phyloP scores from a whole-genome alignment of 164 flowering plant species.

The Akebia trifoliata region DNA sequence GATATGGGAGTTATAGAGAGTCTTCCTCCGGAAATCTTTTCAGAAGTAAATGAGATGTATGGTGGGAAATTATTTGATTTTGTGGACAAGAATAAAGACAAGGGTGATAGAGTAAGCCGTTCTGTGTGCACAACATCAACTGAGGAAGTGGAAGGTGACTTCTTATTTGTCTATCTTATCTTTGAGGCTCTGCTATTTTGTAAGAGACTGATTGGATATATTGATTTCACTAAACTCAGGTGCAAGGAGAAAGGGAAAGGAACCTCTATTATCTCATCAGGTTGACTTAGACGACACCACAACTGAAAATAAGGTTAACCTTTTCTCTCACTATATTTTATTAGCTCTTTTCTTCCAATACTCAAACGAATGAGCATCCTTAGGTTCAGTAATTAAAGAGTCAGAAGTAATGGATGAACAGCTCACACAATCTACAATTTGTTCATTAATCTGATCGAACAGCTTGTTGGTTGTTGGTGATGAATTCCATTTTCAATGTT shows the following conservation, averaged over 20 bases:
- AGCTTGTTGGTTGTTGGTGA: no score
- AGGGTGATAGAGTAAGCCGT: slow-evolving; percentile 9
- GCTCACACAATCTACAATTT: no score
- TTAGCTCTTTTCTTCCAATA: background rate
- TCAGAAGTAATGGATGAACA: no score
- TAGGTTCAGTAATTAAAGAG: no score
- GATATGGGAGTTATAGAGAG: slow-evolving; percentile 67
- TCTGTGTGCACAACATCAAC: slow-evolving; percentile 3
- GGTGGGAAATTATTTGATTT: slow-evolving; percentile 50
- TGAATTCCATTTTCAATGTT: no score
- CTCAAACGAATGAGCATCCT: no score
- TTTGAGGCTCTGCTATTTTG: background rate
- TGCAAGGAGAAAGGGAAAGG: slow-evolving; percentile 16
- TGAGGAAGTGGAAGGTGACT: slow-evolving; percentile 27
- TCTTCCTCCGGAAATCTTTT: slow-evolving; percentile 74
- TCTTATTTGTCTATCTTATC: background rate
- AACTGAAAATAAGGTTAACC: slow-evolving; percentile 14
- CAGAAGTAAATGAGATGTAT: slow-evolving; percentile 73
- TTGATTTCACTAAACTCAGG: slow-evolving; percentile 11
- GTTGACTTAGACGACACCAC: background rate
- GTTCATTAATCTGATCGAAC: no score
- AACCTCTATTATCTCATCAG: slow-evolving; percentile 12
- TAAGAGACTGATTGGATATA: background rate
- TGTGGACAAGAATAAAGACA: slow-evolving; percentile 31
- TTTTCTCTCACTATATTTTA: background rate